Evolutionary conservation across 2,329 filamentous ascomycete genomes (phyloP).

Genomic region (Ceratocystis smalleyi): DNA sequence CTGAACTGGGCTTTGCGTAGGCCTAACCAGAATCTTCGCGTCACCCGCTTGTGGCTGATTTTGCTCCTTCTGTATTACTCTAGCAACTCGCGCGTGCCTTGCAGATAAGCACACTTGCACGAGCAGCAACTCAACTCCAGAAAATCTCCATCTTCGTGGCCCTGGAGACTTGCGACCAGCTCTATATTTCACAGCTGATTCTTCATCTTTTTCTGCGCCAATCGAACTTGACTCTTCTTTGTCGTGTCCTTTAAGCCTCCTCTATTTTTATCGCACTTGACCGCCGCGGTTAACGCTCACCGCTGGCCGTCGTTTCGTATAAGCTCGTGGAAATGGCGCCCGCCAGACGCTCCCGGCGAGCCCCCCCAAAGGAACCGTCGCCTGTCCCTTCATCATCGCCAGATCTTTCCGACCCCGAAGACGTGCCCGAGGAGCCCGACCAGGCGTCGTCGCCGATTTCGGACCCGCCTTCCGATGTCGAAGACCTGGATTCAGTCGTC

Average conservation of each 20-base stretch:
- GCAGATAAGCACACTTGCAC: background rate
- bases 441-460: conserved; percentile 15
- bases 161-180: background rate
- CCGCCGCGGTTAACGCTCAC: background rate
- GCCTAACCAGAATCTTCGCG: conserved; percentile 1
- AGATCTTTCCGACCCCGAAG: conserved; percentile 14
- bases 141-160: background rate
- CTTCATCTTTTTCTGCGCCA: background rate
- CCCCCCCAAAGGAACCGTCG: conserved; percentile 13
- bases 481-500: conserved; percentile 8
- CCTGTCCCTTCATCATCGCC: conserved; percentile 13
- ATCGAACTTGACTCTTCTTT: background rate
- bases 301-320: background rate
- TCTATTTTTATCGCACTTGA: background rate
- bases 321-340: conserved; percentile 14
- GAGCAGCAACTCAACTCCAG: background rate
- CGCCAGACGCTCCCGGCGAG: conserved; percentile 16
- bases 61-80: conserved; percentile 4
- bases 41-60: background rate
- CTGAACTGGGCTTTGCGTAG: background rate
- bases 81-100: conserved; percentile 1
- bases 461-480: conserved; percentile 16
- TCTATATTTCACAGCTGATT: background rate
- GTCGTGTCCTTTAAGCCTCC: background rate
- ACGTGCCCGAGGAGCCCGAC: conserved; percentile 13